phyloP scores from a whole-genome alignment of 371 early-diverging fungal species.

The Syncephalastrum monosporum region DNA sequence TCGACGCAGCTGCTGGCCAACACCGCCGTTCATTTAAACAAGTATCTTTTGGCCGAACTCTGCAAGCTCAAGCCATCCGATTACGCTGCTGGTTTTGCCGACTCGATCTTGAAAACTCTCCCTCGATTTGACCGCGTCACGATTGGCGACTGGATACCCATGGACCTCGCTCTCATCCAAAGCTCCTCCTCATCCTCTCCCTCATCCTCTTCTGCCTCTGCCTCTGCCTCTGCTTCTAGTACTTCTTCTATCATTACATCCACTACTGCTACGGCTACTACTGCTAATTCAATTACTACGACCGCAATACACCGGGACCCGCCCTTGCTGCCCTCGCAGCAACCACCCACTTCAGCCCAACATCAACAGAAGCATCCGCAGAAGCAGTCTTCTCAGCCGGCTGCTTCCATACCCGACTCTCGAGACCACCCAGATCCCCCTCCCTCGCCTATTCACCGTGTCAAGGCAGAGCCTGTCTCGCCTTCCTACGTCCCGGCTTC shows the following conservation, averaged over 20 bases:
- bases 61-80: conserved; percentile 43
- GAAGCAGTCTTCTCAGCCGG: neutral
- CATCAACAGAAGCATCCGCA: conserved; percentile 2
- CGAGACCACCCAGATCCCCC: conserved; percentile 1
- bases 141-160: conserved; percentile 7
- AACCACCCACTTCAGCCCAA: neutral
- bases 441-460: conserved; percentile 11
- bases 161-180: conserved; percentile 9
- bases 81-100: conserved; percentile 32
- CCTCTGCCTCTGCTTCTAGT: no score
- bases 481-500: conserved; percentile 20
- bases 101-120: conserved; percentile 30
- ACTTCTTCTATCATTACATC: conserved; percentile 1
- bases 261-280: no score
- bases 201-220: neutral
- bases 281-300: no score
- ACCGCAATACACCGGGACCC: no score
- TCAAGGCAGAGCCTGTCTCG: conserved; percentile 38
- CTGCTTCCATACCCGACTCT: neutral
- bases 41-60: conserved; percentile 35
- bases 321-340: no score
- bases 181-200: neutral
- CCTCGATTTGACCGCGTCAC: conserved; percentile 18
- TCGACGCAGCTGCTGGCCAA: conserved; percentile 17
- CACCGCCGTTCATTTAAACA: conserved; percentile 22